Evolutionary conservation across 148 eudicot species (phyloP), one percentile per base, ranked within the genome.

Genomic region (Amaranthus palmeri): DNA sequence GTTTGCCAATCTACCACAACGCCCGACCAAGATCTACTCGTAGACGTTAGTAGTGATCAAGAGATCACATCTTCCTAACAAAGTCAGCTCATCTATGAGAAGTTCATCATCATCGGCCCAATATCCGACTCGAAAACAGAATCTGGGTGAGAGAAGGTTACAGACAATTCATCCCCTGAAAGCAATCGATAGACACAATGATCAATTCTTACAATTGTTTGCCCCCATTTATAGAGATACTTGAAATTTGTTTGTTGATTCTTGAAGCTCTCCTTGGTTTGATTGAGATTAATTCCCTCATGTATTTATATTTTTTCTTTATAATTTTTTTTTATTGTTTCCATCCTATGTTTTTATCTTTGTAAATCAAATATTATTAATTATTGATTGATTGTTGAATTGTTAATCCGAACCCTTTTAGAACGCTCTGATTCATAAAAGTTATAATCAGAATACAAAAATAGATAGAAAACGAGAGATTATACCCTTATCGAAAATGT

Each of bases 181-280:
- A 42, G 56, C 45, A 58, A 66, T 62, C 68, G 70, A 63, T 68
- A 25, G 40, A 49, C 69, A 51, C 41, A 51, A 54, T 18, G 65
- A 62, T 74, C 59, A 46, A 74, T 74, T 60, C 68, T 71, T 74
- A 57, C 59, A 59, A 54, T 61, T 61, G 67, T 78, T 61, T 53
- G 11, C 66, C 61, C 40, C 63, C 36, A 51, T 49, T 72, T 64
- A 68, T 69, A 68, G 66, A 53, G 64, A 65, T 66, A 57, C 63
- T 61, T 52, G 57, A 65, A 61, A 69, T 75, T 81, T 25, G 83
- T 77, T 78, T 83, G 78, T 75, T 81, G 69, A 81, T 86, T 83
- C 80, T 74, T 76, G 59, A 71, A 47, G 63, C 65, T 49, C 70
- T 56, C 43, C 65, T 74, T 74, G 65, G 65, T 66, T 74, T 74